phyloP scores from a whole-genome alignment of 1,139 yeast genomes.

The Wickerhamomyces sp. region DNA sequence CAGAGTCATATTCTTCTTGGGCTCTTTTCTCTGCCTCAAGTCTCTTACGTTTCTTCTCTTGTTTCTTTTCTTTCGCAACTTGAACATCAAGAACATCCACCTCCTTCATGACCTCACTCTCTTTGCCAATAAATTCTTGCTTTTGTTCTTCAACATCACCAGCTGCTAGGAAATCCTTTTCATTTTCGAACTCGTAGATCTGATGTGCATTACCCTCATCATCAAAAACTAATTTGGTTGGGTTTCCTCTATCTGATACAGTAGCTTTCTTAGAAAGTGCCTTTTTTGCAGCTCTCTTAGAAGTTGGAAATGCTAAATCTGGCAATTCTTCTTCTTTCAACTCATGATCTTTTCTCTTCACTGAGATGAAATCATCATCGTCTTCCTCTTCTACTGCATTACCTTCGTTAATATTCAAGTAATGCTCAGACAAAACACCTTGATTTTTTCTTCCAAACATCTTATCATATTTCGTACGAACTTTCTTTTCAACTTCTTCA shows the following conservation, averaged over 20 bases:
- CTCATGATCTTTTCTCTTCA: constrained; percentile 73
- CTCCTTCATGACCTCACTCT: constrained; percentile 59
- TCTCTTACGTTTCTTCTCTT: constrained; percentile 85
- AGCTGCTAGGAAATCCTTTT: constrained; percentile 72
- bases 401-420: constrained; percentile 51
- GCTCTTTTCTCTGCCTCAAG: constrained; percentile 73
- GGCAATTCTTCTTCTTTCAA: constrained; percentile 64
- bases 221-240: constrained; percentile 81
- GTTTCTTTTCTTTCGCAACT: constrained; percentile 76
- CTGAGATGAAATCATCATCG: constrained; percentile 77
- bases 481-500: constrained; percentile 41
- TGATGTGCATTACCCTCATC: constrained; percentile 94
- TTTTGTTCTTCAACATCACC: constrained; percentile 77
- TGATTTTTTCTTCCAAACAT: constrained; percentile 96
- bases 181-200: constrained; percentile 84
- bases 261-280: constrained; percentile 85
- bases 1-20: constrained; percentile 31
- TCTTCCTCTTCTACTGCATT: constrained; percentile 50
- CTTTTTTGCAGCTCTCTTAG: constrained; percentile 83
- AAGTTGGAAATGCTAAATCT: constrained; percentile 54
- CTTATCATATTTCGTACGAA: constrained; percentile 86
- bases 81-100: constrained; percentile 78
- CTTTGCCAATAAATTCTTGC: constrained; percentile 59
- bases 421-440: constrained; percentile 86
- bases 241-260: constrained; percentile 58